These are phyloP conservation scores for Leccinum pallidistipes DNA, from an alignment of 1,284 basidiomycete species.

Conservation along the genomic window DNA sequence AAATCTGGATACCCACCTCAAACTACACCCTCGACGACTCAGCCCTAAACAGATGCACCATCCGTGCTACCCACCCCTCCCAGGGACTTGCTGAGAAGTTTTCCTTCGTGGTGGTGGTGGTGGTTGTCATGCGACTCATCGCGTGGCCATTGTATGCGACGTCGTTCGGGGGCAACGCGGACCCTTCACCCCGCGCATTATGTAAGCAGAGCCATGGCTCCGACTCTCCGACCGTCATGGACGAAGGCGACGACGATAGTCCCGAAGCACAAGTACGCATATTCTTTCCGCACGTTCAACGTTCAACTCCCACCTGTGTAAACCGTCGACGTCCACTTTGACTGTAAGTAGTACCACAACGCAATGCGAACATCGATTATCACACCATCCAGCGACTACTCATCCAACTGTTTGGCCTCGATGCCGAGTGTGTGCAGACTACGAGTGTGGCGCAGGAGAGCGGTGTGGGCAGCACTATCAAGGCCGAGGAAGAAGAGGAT, in stretches of 20 bases:
- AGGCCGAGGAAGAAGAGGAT: slow-evolving; percentile 86
- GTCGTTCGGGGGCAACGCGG: slow-evolving; percentile 4
- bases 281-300: neutral
- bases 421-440: slow-evolving; percentile 70
- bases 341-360: slow-evolving; percentile 69
- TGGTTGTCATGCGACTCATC: too few species aligned
- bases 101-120: slow-evolving; percentile 50
- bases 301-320: too few species aligned
- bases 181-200: slow-evolving; percentile 20
- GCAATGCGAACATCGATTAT: slow-evolving; percentile 79
- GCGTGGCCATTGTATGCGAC: slow-evolving; percentile 25
- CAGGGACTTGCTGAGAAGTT: slow-evolving; percentile 78
- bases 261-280: slow-evolving; percentile 22
- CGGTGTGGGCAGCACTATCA: slow-evolving; percentile 83
- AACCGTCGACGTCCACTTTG: slow-evolving; percentile 83
- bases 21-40: too few species aligned
- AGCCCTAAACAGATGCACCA: too few species aligned
- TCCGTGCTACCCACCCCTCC: slow-evolving; percentile 19
- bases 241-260: slow-evolving; percentile 5
- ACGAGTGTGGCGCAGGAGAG: slow-evolving; percentile 58
- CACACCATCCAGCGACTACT: slow-evolving; percentile 83
- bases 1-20: too few species aligned
- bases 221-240: slow-evolving; percentile 6
- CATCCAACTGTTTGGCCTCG: slow-evolving; percentile 79
- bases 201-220: slow-evolving; percentile 11